phyloP scores from a whole-genome alignment of 179 eudicot genomes.

The Silene coronaria region DNA sequence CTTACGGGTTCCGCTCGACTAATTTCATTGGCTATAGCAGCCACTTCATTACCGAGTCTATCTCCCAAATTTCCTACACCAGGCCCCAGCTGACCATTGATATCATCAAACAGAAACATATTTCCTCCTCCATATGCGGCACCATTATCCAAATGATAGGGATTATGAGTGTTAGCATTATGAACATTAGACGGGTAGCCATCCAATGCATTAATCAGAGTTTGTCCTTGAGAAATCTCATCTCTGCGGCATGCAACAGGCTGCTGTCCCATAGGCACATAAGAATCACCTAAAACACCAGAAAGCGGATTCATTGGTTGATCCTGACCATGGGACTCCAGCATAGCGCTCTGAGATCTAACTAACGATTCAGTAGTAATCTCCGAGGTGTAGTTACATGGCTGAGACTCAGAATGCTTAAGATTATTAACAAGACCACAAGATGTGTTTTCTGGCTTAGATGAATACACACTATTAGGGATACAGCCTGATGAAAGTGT shows the following conservation, averaged over 20 bases:
- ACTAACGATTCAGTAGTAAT: conserved; percentile 19
- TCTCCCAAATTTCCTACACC: conserved; percentile 24
- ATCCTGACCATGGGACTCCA: conserved; percentile 30
- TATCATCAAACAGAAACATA: conserved; percentile 36
- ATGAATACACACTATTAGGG: conserved; percentile 19
- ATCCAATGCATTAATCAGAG: conserved; percentile 22
- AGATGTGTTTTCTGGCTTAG: conserved; percentile 18
- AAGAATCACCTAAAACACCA: conserved; percentile 32
- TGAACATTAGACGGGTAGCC: conserved; percentile 20
- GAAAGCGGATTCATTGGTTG: conserved; percentile 37
- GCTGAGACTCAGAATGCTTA: conserved; percentile 23
- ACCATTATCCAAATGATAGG: conserved; percentile 19
- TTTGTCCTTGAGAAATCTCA: conserved; percentile 27
- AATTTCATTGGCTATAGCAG: conserved; percentile 14
- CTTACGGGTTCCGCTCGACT: conserved; percentile 28
- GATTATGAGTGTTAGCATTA: conserved; percentile 19
- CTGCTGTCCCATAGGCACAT: conserved; percentile 20
- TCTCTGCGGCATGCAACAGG: conserved; percentile 29
- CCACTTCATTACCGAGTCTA: conserved; percentile 20
- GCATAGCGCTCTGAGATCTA: conserved; percentile 17
- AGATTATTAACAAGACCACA: conserved; percentile 19
- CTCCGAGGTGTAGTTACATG: conserved; percentile 13
- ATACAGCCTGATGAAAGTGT: conserved; percentile 11
- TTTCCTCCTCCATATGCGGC: conserved; percentile 33
- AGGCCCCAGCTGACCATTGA: conserved; percentile 27